These are phyloP conservation scores for Houttuynia cordata DNA, from an alignment of 164 flowering plant species.

Conservation along the genomic window DNA sequence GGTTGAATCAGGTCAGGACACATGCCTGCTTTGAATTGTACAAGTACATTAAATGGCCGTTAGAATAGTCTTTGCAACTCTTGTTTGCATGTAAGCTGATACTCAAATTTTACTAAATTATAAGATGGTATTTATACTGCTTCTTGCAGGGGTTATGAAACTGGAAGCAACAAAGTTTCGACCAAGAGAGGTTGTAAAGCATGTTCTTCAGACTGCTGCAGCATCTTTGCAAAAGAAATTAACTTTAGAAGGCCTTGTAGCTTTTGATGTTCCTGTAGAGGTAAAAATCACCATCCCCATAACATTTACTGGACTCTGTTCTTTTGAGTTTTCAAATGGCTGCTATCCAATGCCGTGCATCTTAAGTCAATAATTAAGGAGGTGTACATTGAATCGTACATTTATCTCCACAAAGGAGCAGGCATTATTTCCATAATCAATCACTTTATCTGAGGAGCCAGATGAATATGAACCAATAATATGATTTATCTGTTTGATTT, in stretches of 20 bases:
- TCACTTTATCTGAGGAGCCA: too few species aligned
- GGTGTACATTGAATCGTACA: too few species aligned
- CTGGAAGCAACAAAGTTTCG: conserved; percentile 90
- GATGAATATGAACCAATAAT: too few species aligned
- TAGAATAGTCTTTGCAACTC: not conserved
- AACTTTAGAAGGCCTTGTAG: conserved; percentile 71
- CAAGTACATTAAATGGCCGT: not conserved
- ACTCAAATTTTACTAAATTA: not conserved
- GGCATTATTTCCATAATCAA: too few species aligned
- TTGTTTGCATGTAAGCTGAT: not conserved
- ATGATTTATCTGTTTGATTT: too few species aligned
- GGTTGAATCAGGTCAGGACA: conserved; percentile 80
- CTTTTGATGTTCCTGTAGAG: conserved; percentile 87
- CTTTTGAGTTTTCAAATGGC: too few species aligned
- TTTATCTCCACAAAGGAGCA: too few species aligned
- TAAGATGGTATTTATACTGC: not conserved
- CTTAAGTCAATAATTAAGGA: too few species aligned
- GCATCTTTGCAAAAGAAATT: conserved; percentile 73
- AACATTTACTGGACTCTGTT: too few species aligned
- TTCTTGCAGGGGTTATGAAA: conserved; percentile 76
- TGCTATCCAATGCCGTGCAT: too few species aligned
- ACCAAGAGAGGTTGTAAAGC: conserved; percentile 92
- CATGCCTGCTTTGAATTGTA: conserved; percentile 1
- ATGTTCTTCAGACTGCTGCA: conserved; percentile 95
- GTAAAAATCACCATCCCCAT: conserved; percentile 21